Conservation (phyloP, 768 basidiomycete species). For the Tricholomella constricta region DNA sequence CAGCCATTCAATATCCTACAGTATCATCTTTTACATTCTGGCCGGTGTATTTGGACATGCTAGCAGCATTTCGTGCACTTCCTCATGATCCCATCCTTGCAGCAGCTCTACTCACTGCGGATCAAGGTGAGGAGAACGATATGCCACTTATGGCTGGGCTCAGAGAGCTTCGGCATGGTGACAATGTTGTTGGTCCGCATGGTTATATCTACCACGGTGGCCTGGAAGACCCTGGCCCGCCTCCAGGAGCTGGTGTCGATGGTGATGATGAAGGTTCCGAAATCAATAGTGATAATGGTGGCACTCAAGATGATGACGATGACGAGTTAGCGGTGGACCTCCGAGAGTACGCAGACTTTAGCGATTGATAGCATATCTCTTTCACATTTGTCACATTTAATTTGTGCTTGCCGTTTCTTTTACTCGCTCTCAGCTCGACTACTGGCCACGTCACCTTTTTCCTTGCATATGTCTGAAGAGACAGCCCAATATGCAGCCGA, state of each 20-base stretch:
- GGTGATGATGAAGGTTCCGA: neutral
- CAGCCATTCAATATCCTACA: slow-evolving; percentile 10
- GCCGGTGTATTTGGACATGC: slow-evolving; percentile 10
- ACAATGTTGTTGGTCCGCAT: slow-evolving; percentile 11
- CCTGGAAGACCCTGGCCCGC: slow-evolving; percentile 5
- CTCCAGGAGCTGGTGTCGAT: neutral
- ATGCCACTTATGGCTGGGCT: slow-evolving; percentile 9
- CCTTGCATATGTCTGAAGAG: neutral
- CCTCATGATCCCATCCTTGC: slow-evolving; percentile 3
- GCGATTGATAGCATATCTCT: slow-evolving; percentile 1
- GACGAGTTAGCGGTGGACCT: neutral
- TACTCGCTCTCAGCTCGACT: neutral
- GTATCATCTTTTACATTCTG: slow-evolving; percentile 15
- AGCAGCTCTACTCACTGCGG: neutral
- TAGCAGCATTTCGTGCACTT: slow-evolving; percentile 1
- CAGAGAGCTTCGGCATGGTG: slow-evolving; percentile 13
- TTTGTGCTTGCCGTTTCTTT: neutral
- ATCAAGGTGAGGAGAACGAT: neutral
- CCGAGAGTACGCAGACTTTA: neutral
- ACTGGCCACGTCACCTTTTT: neutral
- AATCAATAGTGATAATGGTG: neutral
- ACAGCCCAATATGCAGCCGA: slow-evolving; percentile 8
- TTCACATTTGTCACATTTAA: neutral
- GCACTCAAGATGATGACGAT: no score
- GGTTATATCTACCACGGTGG: slow-evolving; percentile 8